Conservation (phyloP, 495 filamentous ascomycete species). For the Tuber aestivum region DNA sequence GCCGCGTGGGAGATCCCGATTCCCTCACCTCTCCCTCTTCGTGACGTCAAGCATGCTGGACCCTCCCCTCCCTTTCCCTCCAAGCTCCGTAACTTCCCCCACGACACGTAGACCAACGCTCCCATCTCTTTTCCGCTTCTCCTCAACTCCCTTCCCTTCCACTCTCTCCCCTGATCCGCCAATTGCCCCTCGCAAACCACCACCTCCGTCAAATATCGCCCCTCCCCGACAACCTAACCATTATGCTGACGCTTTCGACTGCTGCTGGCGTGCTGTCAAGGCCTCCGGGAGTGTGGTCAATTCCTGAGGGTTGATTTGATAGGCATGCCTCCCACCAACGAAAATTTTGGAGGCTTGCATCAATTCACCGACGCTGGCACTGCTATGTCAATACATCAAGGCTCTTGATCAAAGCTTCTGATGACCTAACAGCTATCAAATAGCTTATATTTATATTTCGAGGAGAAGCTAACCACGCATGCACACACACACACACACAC, state of each 20-base stretch:
- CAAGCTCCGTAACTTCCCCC: background rate
- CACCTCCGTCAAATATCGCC: background rate
- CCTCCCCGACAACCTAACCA: background rate
- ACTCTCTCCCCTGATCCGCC: background rate
- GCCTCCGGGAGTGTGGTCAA: background rate
- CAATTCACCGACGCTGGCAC: conserved; percentile 2
- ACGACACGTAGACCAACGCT: conserved; percentile 3
- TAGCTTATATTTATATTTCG: conserved; percentile 6
- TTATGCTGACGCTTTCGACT: conserved; percentile 7
- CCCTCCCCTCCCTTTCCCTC: background rate
- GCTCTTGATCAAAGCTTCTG: conserved; percentile 5
- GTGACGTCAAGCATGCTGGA: conserved; percentile 5
- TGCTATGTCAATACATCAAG: conserved; percentile 3
- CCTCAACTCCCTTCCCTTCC: background rate
- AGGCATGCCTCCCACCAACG: conserved; percentile 3
- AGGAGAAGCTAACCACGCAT: conserved; percentile 6
- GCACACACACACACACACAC: too few species aligned
- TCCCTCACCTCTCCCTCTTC: background rate
- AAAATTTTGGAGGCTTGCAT: conserved; percentile 3
- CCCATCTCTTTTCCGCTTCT: conserved; percentile 1
- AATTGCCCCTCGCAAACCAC: conserved; percentile 1
- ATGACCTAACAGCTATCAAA: conserved; percentile 6
- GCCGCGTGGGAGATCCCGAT: conserved; percentile 6
- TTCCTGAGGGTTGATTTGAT: background rate
- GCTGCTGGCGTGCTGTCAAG: conserved; percentile 2